Evolutionary conservation across 2,329 filamentous ascomycete species (phyloP).

Genomic region (Xylariaceae sp.): DNA sequence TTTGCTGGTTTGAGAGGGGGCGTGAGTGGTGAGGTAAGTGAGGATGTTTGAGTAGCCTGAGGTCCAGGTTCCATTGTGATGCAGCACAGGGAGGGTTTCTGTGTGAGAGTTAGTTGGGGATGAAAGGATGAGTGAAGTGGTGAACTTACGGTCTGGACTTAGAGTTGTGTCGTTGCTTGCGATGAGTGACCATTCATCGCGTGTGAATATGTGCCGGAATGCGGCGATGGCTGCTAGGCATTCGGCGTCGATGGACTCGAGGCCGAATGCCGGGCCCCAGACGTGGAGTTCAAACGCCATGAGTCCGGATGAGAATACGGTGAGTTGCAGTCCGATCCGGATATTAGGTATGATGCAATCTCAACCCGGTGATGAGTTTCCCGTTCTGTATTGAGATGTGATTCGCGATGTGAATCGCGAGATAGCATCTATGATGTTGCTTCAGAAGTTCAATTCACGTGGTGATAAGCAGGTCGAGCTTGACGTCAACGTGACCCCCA

Average conservation of each 20-base stretch:
- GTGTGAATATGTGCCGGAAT: slow-evolving; percentile 57
- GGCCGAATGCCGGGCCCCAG: slow-evolving; percentile 82
- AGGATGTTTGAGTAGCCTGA: slow-evolving; percentile 57
- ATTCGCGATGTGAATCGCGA: background rate
- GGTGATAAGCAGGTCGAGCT: slow-evolving; percentile 25
- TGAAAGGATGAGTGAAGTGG: slow-evolving; percentile 16
- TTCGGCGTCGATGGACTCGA: slow-evolving; percentile 87
- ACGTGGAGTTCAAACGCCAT: slow-evolving; percentile 70
- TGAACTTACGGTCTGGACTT: slow-evolving; percentile 61
- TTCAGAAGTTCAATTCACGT: slow-evolving; percentile 27
- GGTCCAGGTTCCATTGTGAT: slow-evolving; percentile 48
- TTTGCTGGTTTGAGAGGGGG: slow-evolving; percentile 29
- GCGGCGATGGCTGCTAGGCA: slow-evolving; percentile 81
- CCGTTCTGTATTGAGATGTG: no score
- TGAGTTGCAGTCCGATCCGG: background rate
- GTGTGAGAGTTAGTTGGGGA: slow-evolving; percentile 24
- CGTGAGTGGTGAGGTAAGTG: background rate
- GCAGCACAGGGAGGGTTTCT: slow-evolving; percentile 53
- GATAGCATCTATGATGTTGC: slow-evolving; percentile 10
- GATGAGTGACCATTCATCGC: slow-evolving; percentile 62
- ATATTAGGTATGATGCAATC: background rate
- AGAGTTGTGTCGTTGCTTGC: slow-evolving; percentile 67
- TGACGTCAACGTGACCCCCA: slow-evolving; percentile 22
- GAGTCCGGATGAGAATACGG: no score
- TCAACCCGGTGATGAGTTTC: background rate